Evolutionary conservation across 371 early-diverging fungal species (phyloP), one percentile per base, ranked within the genome.

Genomic region (Lichtheimia ramosa): DNA sequence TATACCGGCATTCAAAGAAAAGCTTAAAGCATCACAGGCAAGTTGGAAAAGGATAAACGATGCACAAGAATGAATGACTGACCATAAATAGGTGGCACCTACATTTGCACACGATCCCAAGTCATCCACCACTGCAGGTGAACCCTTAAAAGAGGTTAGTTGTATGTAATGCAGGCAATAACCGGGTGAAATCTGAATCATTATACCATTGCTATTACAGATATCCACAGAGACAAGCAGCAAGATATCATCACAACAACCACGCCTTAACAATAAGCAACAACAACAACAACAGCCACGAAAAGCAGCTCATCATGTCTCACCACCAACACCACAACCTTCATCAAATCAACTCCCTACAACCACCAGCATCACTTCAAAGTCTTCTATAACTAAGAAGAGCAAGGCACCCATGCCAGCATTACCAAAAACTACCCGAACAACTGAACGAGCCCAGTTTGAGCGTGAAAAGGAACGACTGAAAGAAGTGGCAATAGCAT

Each of bases 281-380:
- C 34, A 34, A 2, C 34, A 34, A 34, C 34, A 34, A 34, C 34
- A 34, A 8, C 34, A 34, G 10, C 34, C 34, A 34, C 34, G 34
- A 4, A 34, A 34, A 34, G 34, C 34, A 34, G 10, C 34, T 8
- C 34, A 34, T 34, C 34, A 34, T 18, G 20, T 27, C 40, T 56
- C 43, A 3, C 63, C 63, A 51, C 68, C 56, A 16, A 62, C 55
- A 40, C 56, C 62, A 23, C 64, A 60, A 21, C 64, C 64, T 25
- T 61, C 54, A 40, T 34, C 34, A 34, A 34, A 34, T 34, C 34
- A 34, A 34, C 34, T 34, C 10, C 34, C 34, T 34, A 34, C 34
- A 8, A 34, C 34, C 34, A 34, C 34, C 8, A 34, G 34, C 10
- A 8, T 8, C 8, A 34, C n/a, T n/a, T n/a, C 34, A 34, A 34